phyloP scores from a whole-genome alignment of 768 basidiomycete species.

The Lentinula sp. region DNA sequence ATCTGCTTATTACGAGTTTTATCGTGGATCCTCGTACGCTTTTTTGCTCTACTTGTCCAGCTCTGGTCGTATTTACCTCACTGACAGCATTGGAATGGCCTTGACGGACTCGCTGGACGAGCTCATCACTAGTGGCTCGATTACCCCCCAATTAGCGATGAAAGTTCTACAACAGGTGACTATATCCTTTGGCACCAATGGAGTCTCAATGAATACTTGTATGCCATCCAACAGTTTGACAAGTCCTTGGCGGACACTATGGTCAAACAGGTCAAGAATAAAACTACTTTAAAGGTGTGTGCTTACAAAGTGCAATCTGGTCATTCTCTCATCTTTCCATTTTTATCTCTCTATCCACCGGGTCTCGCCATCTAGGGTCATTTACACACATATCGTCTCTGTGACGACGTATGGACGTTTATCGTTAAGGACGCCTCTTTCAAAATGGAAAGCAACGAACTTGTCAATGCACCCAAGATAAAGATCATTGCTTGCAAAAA shows the following conservation, averaged over 20 bases:
- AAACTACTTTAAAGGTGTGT: constrained; percentile 85
- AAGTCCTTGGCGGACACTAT: constrained; percentile 91
- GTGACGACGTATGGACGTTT: constrained; percentile 99
- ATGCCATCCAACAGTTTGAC: constrained; percentile 65
- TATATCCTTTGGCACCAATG: background rate
- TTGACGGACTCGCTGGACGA: constrained; percentile 98
- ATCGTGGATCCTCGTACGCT: constrained; percentile 82
- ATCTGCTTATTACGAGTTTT: constrained; percentile 76
- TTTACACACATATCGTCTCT: constrained; percentile 85
- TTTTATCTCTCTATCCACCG: constrained; percentile 2
- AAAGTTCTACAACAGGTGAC: constrained; percentile 93
- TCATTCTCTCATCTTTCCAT: background rate
- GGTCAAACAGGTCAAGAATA: constrained; percentile 90
- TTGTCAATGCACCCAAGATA: constrained; percentile 69
- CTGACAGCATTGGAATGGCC: constrained; percentile 86
- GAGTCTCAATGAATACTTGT: background rate
- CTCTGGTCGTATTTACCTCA: too few relatives aligned
- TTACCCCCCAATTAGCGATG: constrained; percentile 98
- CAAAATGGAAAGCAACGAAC: constrained; percentile 92
- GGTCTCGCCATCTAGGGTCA: constrained; percentile 56
- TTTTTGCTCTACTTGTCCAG: background rate
- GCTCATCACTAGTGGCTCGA: constrained; percentile 92
- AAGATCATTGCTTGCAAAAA: constrained; percentile 99
- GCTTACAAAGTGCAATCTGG: background rate
- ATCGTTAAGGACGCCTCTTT: constrained; percentile 89